Evolutionary conservation across 225 moss, liverwort and hornwort species (phyloP).

Genomic region (Polytrichum commune): DNA sequence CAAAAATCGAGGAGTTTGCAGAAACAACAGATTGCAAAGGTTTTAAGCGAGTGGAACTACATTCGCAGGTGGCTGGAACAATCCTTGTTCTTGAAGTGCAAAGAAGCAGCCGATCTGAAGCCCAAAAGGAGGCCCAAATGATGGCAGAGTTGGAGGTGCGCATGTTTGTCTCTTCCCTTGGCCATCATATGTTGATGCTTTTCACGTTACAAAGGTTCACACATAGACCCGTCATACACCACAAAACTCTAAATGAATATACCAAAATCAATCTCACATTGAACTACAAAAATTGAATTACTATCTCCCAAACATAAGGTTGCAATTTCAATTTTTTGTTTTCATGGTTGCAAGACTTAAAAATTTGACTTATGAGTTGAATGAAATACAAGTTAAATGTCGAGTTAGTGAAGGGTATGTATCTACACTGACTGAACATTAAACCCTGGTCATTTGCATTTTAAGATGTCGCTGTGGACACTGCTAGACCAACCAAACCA

Average conservation of each 20-base stretch:
- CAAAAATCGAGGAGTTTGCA: not conserved
- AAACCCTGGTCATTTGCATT: no score
- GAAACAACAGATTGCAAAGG: not conserved
- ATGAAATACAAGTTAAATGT: conserved; percentile 7
- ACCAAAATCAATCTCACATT: not conserved
- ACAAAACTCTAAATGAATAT: not conserved
- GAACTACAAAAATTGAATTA: no score
- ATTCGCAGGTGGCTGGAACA: conserved; percentile 45
- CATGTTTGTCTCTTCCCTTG: conserved; percentile 13
- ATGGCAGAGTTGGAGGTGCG: conserved; percentile 32
- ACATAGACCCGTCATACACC: not conserved
- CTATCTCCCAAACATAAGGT: no score
- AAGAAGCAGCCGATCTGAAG: conserved; percentile 27
- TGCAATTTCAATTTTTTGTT: no score
- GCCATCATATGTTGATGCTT: no score
- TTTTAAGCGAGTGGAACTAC: not conserved
- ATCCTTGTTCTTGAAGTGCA: conserved; percentile 59
- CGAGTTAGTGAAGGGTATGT: conserved; percentile 3
- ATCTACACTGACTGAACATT: no score
- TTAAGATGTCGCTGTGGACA: not conserved
- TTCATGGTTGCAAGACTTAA: no score
- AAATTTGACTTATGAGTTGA: no score
- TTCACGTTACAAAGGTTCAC: not conserved
- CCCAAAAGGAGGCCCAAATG: conserved; percentile 37
- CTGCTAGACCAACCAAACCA: no score